Evolutionary conservation across 352 stramenopile genomes (phyloP), one percentile per base, ranked within the genome.

Genomic region (Phytophthora litchii): DNA sequence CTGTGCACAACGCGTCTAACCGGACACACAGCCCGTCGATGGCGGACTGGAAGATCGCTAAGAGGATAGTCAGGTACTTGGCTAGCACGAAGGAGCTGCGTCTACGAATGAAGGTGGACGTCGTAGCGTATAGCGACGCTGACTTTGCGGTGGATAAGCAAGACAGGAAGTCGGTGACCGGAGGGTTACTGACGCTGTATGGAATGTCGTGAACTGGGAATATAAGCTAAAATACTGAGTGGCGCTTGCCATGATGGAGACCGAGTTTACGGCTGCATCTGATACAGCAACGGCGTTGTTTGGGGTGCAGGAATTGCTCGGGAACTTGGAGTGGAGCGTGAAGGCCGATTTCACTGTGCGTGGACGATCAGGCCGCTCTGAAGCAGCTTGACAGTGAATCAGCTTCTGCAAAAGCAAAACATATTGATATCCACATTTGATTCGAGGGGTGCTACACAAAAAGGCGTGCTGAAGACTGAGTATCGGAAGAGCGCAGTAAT

Each of bases 1-100:
- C 65, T 0, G 52, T 76, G 7, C 55, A 72, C 34, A 31, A 53
- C 0, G 58, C 55, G 13, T 60, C 62, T 0, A 31, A 52, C 13
- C 44, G 29, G 2, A 44, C 46, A 0, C 61, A 72, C 32, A 16
- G 25, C 3, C 62, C 62, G 1, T 45, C 34, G 1, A 19, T 38
- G 1, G 9, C n/a, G 4, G 47, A 76, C 11, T 60, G 25, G 23
- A 56, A 50, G 16, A 6, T 62, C 0, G 54, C 47, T 0, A 67
- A 64, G 43, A n/a, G 51, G 7, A 34, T 34, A 13, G 1, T 11
- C 29, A 9, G 29, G 29, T 34, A 34, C 10, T 34, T 34, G 29
- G 29, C 29, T 9, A 7, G 29, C 7, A 34, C 29, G 7, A 34
- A 34, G 7, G 29, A 34, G 29, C 10, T 34, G 29, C 29, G 29